Evolutionary conservation across 768 basidiomycete species (phyloP), one percentile per base, ranked within the genome.

Genomic region (Cyclocybe aegerita): DNA sequence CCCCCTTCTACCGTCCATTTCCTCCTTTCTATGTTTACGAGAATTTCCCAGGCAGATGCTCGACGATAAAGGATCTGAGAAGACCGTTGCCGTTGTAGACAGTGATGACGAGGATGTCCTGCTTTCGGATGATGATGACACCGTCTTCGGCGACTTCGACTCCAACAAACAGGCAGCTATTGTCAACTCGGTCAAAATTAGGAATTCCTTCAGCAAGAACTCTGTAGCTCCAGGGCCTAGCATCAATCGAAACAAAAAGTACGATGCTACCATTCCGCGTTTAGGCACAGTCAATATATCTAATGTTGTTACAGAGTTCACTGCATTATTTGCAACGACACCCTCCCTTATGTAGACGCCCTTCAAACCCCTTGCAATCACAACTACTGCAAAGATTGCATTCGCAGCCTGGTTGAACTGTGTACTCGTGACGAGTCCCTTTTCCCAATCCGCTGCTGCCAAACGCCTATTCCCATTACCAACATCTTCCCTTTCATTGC

Each of bases 361-460:
- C 67, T 78, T 16, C 55, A 51, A 7, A 72, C 73, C 1, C 66
- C 75, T 4, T 83, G 81, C 56, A 54, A 58, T 1, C 77, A 83
- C 54, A 48, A 59, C 37, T 78, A 83, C 50, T 81, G 79, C 62
- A 55, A 53, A 15, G 60, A 45, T 9, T 83, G 81, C 52, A 34
- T 80, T 33, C 49, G 56, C 0, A 62, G 65, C 30, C 70, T 81
- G 34, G 72, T 76, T 14, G 58, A 70, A 43, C 49, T 71, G 0
- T 71, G 73, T 15, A 67, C 69, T 11, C 67, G 62, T 2, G 81
- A 83, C 53, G 82, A 83, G 50, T 67, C 74, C 0, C 69, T 81
- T 4, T 73, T 72, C 49, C 81, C 82, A 0, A 65, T 79, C 7
- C 72, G 76, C 34, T 83, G 80, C 59, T 83, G 80, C 59, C 60